Percentiles rank a stretch among this genome's conserved stretches.
These are phyloP conservation scores for Aspergillus sp. DNA, from an alignment of 2,329 filamentous ascomycete genomes.

Conservation along the genomic window DNA sequence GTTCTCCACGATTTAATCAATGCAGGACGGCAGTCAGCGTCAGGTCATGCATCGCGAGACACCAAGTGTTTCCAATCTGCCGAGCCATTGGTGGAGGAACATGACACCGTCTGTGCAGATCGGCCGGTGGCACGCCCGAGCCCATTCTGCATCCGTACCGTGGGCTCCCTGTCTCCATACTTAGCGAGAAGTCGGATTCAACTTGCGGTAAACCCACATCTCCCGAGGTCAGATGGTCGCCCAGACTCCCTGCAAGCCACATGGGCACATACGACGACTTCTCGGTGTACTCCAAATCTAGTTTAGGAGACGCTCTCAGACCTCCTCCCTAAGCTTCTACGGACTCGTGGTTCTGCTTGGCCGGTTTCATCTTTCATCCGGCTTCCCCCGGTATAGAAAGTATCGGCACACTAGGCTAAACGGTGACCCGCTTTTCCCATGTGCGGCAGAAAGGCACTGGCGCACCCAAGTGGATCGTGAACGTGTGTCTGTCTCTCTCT, in stretches of 20 bases:
- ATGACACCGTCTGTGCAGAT: constrained; percentile 8
- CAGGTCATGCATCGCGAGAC: not conserved
- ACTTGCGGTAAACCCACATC: not conserved
- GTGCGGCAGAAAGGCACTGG: not conserved
- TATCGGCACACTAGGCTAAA: not conserved
- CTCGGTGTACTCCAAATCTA: not conserved
- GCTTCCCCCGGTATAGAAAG: not conserved
- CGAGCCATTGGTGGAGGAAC: constrained; percentile 22
- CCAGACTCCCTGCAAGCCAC: not conserved
- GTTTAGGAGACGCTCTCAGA: not conserved
- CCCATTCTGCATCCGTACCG: not conserved
- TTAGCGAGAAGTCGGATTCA: too few species aligned
- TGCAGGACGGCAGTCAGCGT: not conserved
- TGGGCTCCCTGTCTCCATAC: too few species aligned
- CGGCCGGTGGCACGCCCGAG: constrained; percentile 6
- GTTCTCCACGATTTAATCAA: constrained; percentile 6
- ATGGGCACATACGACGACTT: too few species aligned
- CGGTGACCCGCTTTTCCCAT: not conserved
- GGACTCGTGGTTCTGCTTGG: not conserved
- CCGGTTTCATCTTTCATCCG: not conserved
- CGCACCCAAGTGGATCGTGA: not conserved
- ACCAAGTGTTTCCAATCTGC: not conserved
- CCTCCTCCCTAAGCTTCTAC: not conserved
- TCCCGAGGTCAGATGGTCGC: not conserved
- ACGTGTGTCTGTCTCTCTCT: not conserved